Evolutionary conservation across 2,329 filamentous ascomycete genomes (phyloP), one percentile per base, ranked within the genome.

Genomic region (Fusarium sp.): DNA sequence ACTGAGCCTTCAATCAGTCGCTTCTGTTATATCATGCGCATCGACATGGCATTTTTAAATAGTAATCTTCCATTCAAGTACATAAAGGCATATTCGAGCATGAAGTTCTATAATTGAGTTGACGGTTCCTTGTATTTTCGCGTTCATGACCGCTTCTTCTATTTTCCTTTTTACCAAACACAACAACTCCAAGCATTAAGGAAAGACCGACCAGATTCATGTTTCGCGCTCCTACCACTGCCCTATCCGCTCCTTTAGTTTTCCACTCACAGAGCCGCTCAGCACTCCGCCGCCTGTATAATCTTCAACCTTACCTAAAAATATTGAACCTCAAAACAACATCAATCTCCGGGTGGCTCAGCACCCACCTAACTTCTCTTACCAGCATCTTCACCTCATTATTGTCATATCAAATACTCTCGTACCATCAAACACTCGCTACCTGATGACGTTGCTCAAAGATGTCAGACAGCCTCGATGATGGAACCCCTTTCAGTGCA

Each of bases 401-500:
- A 44, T 16, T 12, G 34, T 38, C 52, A 47, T 55, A n/a, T 34
- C 40, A 37, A 51, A 38, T 45, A 44, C 16, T 54, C 34, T 26
- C 26, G 44, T 47, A 47, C 10, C 23, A 28, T 37, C 33, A 44
- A 33, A 16, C 36, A 26, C 46, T 45, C 40, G n/a, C 38, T 62
- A 46, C 47, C 70, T 53, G 60, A 75, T 78, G 76, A 68, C 30
- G 65, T 44, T 52, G 36, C 47, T 59, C 65, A 66, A 77, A 72
- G 52, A 80, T 80, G 79, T 78, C 69, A 70, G 55, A 56, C 71
- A 59, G 65, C 54, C 70, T 66, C 60, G 57, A 76, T 72, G 74
- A 73, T 69, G 65, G 70, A 57, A 62, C 73, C 69, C 57, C 71
- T 52, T 60, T 85, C 13, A 86, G 87, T 74, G 76, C 86, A 68